These are phyloP conservation scores for Brettanomyces nanus DNA, from an alignment of 805 yeast species.

Conservation along the genomic window DNA sequence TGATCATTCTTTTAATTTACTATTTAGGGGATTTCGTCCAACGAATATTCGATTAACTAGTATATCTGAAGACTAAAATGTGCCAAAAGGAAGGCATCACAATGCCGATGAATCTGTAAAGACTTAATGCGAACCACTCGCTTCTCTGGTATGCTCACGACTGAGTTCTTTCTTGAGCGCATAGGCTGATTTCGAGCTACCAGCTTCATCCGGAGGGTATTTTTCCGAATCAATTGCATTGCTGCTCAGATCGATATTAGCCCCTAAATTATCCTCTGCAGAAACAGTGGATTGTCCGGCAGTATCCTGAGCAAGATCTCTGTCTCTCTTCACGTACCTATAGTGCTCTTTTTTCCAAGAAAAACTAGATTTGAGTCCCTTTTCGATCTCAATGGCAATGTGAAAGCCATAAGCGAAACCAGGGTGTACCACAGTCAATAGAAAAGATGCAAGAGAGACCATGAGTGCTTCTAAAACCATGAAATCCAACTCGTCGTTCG, in stretches of 20 bases:
- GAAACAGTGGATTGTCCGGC: too few relatives aligned
- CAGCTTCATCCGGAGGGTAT: background rate
- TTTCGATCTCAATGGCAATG: conserved; percentile 14
- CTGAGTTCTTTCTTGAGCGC: background rate
- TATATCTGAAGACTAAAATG: too few relatives aligned
- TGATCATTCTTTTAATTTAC: too few relatives aligned
- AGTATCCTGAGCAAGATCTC: background rate
- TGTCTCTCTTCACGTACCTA: background rate
- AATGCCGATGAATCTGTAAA: too few relatives aligned
- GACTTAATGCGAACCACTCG: background rate
- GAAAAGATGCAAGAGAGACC: conserved; percentile 42
- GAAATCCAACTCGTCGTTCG: conserved; percentile 51
- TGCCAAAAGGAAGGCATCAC: too few relatives aligned
- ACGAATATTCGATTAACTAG: too few relatives aligned
- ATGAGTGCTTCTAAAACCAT: conserved; percentile 55
- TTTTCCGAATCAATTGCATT: background rate
- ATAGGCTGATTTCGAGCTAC: background rate
- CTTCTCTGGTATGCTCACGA: background rate
- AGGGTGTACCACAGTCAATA: conserved; percentile 54
- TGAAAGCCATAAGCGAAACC: conserved; percentile 41
- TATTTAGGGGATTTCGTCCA: too few relatives aligned
- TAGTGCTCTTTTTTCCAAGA: conserved; percentile 2
- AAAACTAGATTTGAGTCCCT: conserved; percentile 5
- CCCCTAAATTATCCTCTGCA: too few relatives aligned
- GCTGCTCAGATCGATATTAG: too few relatives aligned